phyloP scores from a whole-genome alignment of 257 asterid species.

The Nicotiana undulata region DNA sequence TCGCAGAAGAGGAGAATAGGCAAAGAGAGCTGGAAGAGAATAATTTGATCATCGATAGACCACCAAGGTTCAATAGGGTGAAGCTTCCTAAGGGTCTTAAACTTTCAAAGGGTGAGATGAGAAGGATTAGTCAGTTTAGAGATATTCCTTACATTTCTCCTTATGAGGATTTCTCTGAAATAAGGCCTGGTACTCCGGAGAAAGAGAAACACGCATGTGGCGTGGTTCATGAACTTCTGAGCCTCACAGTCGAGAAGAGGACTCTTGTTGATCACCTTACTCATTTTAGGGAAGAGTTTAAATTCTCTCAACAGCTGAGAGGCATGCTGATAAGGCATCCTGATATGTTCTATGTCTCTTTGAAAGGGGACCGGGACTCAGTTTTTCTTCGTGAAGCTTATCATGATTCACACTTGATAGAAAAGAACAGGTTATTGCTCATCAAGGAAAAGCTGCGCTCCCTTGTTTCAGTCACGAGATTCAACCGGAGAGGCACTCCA shows the following conservation, averaged over 20 bases:
- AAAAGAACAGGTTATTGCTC: constrained; percentile 75
- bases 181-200: constrained; percentile 61
- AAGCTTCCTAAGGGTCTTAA: constrained; percentile 82
- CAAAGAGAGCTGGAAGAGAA: constrained; percentile 60
- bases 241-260: constrained; percentile 91
- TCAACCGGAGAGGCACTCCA: constrained; percentile 30
- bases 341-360: constrained; percentile 86
- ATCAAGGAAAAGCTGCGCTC: constrained; percentile 90
- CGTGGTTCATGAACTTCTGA: constrained; percentile 89
- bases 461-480: constrained; percentile 69
- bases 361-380: constrained; percentile 92
- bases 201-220: constrained; percentile 87
- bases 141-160: constrained; percentile 86
- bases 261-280: constrained; percentile 93
- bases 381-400: constrained; percentile 96
- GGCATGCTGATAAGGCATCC: constrained; percentile 99
- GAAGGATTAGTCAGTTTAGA: constrained; percentile 63
- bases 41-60: constrained; percentile 69
- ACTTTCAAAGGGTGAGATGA: constrained; percentile 90
- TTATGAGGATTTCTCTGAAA: constrained; percentile 68
- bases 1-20: constrained; percentile 77
- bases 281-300: constrained; percentile 89
- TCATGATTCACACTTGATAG: constrained; percentile 76
- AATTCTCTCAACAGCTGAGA: constrained; percentile 93
- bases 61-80: constrained; percentile 64